Percentiles rank a stretch among this genome's conserved stretches.
These are phyloP conservation scores for Candida sphagnicola DNA, from an alignment of 805 yeast genomes.

Conservation along the genomic window DNA sequence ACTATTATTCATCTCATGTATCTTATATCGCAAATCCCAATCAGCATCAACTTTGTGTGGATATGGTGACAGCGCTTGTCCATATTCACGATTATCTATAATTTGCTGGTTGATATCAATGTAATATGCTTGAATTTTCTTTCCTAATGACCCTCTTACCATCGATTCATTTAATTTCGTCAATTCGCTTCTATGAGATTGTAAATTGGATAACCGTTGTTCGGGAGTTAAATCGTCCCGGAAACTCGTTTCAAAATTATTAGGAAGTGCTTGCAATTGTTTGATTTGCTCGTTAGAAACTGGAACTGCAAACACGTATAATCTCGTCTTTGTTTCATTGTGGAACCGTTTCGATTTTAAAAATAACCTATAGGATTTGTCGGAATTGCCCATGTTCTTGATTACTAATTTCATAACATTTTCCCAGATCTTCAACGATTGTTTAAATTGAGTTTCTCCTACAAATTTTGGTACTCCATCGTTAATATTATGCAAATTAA, in stretches of 20 bases:
- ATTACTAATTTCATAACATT: constrained; percentile 23
- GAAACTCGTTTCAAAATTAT: constrained; percentile 27
- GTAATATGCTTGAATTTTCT: constrained; percentile 17
- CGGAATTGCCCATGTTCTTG: constrained; percentile 19
- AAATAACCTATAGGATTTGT: constrained; percentile 26
- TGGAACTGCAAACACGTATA: constrained; percentile 30
- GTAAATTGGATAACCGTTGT: constrained; percentile 20
- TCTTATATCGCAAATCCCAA: constrained; percentile 17
- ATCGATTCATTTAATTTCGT: constrained; percentile 20
- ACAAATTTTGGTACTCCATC: constrained; percentile 42
- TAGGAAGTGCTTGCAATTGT: constrained; percentile 19
- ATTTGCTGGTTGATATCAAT: constrained; percentile 16
- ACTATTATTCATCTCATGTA: constrained; percentile 7
- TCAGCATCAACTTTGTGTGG: constrained; percentile 16
- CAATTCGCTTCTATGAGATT: constrained; percentile 21
- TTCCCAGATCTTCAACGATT: constrained; percentile 51
- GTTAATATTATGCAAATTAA: constrained; percentile 16
- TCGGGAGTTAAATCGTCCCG: constrained; percentile 19
- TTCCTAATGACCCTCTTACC: constrained; percentile 9
- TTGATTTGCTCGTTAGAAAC: constrained; percentile 16
- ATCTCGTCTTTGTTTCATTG: constrained; percentile 3
- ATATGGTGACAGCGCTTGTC: constrained; percentile 16
- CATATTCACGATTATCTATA: constrained; percentile 13
- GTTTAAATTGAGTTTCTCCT: constrained; percentile 66
- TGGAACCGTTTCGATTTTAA: constrained; percentile 7